Evolutionary conservation across 2,329 filamentous ascomycete species (phyloP).

Genomic region (Zalaria sp.): DNA sequence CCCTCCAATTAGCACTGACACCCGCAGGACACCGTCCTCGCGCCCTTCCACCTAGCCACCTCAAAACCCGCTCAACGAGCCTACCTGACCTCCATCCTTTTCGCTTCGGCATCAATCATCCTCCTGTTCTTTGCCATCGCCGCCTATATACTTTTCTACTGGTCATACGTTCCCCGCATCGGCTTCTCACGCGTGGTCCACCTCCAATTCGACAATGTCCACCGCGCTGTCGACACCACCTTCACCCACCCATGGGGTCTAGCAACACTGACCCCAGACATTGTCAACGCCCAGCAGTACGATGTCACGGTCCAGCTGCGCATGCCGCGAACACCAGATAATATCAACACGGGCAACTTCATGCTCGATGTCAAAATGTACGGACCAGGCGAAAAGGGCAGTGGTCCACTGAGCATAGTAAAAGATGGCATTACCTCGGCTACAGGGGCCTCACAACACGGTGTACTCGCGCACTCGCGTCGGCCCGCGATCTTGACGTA

Average conservation of each 20-base stretch:
- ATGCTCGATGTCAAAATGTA: constrained; percentile 75
- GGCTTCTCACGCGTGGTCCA: constrained; percentile 48
- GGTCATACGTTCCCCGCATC: constrained; percentile 52
- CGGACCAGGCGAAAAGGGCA: constrained; percentile 8
- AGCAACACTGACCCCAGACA: constrained; percentile 31
- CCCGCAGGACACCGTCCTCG: constrained; percentile 36
- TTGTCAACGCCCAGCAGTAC: constrained; percentile 66
- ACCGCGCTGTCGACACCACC: constrained; percentile 4
- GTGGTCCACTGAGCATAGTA: not conserved
- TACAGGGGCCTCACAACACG: constrained; percentile 9
- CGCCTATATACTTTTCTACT: constrained; percentile 55
- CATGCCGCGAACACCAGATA: constrained; percentile 64
- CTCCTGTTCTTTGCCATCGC: constrained; percentile 44
- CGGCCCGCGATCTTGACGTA: constrained; percentile 73
- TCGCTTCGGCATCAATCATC: constrained; percentile 36
- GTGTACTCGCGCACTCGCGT: constrained; percentile 37
- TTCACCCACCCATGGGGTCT: constrained; percentile 32
- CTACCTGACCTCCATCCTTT: constrained; percentile 46
- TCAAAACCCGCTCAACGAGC: constrained; percentile 50
- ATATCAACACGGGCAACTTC: constrained; percentile 74
- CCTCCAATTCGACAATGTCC: constrained; percentile 47
- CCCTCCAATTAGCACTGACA: no score
- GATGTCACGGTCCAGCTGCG: constrained; percentile 64
- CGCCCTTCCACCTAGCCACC: constrained; percentile 39
- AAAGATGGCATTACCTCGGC: constrained; percentile 7